Conservation (phyloP, 2,329 filamentous ascomycete species). For the Dactylellina cionopaga region DNA sequence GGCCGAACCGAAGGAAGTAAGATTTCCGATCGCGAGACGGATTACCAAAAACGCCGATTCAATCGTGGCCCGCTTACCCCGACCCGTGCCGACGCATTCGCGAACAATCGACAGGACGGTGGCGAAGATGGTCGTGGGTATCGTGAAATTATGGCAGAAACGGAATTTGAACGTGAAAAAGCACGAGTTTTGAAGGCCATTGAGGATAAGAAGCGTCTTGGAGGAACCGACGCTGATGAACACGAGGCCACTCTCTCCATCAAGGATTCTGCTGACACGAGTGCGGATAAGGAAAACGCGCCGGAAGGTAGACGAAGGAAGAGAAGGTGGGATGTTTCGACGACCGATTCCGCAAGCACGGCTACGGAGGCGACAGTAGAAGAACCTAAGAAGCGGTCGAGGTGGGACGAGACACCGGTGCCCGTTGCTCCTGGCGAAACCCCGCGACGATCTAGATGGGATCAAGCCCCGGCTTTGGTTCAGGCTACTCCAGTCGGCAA, state of each 20-base stretch:
- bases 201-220: slow-evolving; percentile 74
- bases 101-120: slow-evolving; percentile 75
- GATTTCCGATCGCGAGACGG: slow-evolving; percentile 91
- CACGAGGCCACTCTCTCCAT: slow-evolving; percentile 74
- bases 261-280: slow-evolving; percentile 66
- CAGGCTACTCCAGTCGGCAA: slow-evolving; percentile 78
- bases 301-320: slow-evolving; percentile 70
- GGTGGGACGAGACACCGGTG: slow-evolving; percentile 86
- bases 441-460: slow-evolving; percentile 85
- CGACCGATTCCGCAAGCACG: slow-evolving; percentile 65
- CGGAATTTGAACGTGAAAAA: slow-evolving; percentile 93
- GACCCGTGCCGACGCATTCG: slow-evolving; percentile 85
- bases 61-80: slow-evolving; percentile 82
- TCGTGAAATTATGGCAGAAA: slow-evolving; percentile 86
- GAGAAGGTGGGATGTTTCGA: slow-evolving; percentile 88
- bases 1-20: slow-evolving; percentile 88
- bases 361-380: slow-evolving; percentile 61
- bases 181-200: slow-evolving; percentile 84
- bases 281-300: slow-evolving; percentile 75
- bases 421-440: slow-evolving; percentile 67
- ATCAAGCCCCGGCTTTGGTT: slow-evolving; percentile 77
- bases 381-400: slow-evolving; percentile 75
- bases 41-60: slow-evolving; percentile 96
- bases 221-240: slow-evolving; percentile 70
- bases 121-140: slow-evolving; percentile 77